Base-by-base conservation (phyloP, 495 filamentous ascomycete species). In the Neurospora sp. region DNA sequence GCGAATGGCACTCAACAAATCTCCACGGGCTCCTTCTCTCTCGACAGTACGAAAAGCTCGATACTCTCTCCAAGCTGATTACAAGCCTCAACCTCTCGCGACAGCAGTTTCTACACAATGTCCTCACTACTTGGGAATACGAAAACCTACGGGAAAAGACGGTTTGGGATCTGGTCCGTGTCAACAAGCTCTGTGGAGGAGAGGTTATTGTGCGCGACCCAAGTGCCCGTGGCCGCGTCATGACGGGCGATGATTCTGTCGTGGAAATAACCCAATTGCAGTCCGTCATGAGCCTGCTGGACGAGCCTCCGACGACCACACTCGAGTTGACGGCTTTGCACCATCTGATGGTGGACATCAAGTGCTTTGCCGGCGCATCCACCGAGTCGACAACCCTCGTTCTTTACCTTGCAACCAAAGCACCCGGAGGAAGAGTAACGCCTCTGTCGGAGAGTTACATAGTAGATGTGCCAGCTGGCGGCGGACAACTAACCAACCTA, bases 1-100 rank as follows among this genome's bases (percentile, higher is more conserved):
- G 95, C 37, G 96, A 99, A 85, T 99, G 96, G 96, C 94, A 99
- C 81, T 96, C 94, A 20, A 97, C 93, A 16, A 97, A 97, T 78
- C 87, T 99, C 59, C 96, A 98, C 81, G 94, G 97, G 80, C 83
- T 98, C n/a, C 85, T 98, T 2, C 87, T 99, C 14, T 88, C 88
- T 48, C 87, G 92, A 65, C 89, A 93, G 77, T 98, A 99, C 83
- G 82, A 85, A 44, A 85, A 90, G 69, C 86, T 98, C 42, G 93
- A 96, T 74, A 90, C 92, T 70, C 89, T 98, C 80, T 92, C 93
- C 20, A 86, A 86, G 44, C 83, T 98, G 73, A 89, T 98, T 31
- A 87, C 90, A 59, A 88, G 91, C 37, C 84, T 99, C 71, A 94
- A 97, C 82, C 83, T 94, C 35, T 88, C 93, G 12, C 83, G 96